Conservation (phyloP, 345 rosid genomes). For the Populus alba region DNA sequence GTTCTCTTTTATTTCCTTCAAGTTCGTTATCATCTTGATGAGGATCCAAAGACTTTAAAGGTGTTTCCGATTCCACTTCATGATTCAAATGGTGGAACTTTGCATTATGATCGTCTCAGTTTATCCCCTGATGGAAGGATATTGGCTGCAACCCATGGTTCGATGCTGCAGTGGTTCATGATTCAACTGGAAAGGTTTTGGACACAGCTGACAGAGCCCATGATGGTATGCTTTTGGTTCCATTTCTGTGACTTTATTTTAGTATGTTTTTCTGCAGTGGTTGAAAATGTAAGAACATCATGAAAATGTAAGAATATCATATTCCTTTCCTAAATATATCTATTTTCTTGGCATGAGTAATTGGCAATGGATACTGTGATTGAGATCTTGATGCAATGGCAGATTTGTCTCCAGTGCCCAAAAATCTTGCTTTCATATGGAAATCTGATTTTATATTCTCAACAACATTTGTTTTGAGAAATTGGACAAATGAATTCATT, state of each 20-base stretch:
- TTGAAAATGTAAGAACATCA: not conserved
- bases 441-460: not conserved
- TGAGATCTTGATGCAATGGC: not conserved
- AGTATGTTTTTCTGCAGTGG: not conserved
- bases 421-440: not conserved
- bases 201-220: constrained; percentile 89
- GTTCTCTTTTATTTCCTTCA: constrained; percentile 17
- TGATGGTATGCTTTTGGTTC: constrained; percentile 50
- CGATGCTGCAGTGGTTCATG: constrained; percentile 88
- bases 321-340: not conserved
- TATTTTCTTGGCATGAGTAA: not conserved
- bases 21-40: constrained; percentile 95
- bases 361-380: not conserved
- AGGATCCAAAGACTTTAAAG: constrained; percentile 95
- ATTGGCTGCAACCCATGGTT: constrained; percentile 72
- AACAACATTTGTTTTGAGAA: not conserved
- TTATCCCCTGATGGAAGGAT: constrained; percentile 90
- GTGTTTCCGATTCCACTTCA: constrained; percentile 76
- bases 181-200: constrained; percentile 74
- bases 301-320: not conserved
- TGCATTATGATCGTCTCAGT: constrained; percentile 78
- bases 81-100: constrained; percentile 56
- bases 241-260: not conserved
- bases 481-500: not conserved
- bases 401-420: not conserved